Percentiles rank a stretch among this genome's conserved stretches.
Conservation (phyloP, 2,329 filamentous ascomycete species). For the Gnomoniopsis smithogilvyi region DNA sequence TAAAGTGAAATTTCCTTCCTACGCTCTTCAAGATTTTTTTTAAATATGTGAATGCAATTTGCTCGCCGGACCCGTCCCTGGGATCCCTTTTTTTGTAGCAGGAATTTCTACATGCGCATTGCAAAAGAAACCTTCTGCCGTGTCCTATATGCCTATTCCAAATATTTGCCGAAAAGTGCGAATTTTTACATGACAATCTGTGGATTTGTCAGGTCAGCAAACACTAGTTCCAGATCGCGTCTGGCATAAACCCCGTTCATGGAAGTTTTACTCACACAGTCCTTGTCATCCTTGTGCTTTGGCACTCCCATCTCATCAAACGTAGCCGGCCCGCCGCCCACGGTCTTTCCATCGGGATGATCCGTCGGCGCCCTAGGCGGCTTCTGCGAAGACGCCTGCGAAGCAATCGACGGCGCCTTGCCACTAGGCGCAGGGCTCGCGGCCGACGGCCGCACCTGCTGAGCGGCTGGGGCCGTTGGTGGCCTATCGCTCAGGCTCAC, state of each 20-base stretch:
- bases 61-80: background rate
- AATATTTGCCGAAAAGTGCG: background rate
- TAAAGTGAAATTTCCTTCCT: background rate
- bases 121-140: background rate
- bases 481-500: conserved; percentile 13
- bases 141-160: background rate
- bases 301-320: conserved; percentile 99
- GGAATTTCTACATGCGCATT: background rate
- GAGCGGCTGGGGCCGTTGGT: conserved; percentile 33
- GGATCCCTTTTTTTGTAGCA: background rate
- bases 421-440: conserved; percentile 14
- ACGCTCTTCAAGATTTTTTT: too few species aligned
- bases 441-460: conserved; percentile 22
- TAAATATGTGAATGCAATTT: background rate
- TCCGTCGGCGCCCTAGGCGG: conserved; percentile 29
- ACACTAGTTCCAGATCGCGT: background rate
- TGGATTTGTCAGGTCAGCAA: background rate
- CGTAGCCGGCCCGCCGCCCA: conserved; percentile 80
- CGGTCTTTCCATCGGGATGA: conserved; percentile 34
- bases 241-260: background rate
- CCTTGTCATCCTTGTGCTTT: conserved; percentile 74
- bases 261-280: conserved; percentile 68
- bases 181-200: background rate
- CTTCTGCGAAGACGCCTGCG: background rate
- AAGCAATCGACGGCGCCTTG: background rate